phyloP scores from a whole-genome alignment of 257 asterid genomes.

The Dorcoceras hygrometricum region DNA sequence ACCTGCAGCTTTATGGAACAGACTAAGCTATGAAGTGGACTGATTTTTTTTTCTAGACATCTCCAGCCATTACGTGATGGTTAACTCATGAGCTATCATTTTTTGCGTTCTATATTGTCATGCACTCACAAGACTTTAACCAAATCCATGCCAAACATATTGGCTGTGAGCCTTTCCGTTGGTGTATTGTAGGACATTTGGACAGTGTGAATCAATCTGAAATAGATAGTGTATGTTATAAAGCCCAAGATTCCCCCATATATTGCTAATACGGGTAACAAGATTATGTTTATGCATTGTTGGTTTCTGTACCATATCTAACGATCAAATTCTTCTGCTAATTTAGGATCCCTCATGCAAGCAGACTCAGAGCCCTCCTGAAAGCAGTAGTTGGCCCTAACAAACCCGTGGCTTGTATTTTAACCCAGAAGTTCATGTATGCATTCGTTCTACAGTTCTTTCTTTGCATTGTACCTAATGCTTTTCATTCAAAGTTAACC shows the following conservation, averaged over 20 bases:
- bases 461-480: too few relatives aligned
- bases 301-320: background rate
- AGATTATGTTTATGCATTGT: background rate
- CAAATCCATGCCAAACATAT: too few relatives aligned
- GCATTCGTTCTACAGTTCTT: background rate
- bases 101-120: background rate
- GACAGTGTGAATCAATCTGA: background rate
- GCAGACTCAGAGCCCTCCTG: background rate
- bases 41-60: background rate
- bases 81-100: background rate
- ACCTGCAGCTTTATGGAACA: constrained; percentile 20
- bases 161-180: too few relatives aligned
- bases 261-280: background rate
- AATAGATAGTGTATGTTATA: too few relatives aligned
- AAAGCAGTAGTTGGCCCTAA: background rate
- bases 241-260: background rate
- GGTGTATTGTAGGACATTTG: background rate
- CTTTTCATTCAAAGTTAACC: background rate
- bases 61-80: background rate
- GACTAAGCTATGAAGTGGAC: constrained; percentile 2
- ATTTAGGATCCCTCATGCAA: background rate
- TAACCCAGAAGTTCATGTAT: background rate
- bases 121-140: background rate
- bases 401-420: too few relatives aligned
- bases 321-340: too few relatives aligned